These are phyloP conservation scores for Myxozyma monticola DNA, from an alignment of 805 yeast genomes.

Conservation along the genomic window DNA sequence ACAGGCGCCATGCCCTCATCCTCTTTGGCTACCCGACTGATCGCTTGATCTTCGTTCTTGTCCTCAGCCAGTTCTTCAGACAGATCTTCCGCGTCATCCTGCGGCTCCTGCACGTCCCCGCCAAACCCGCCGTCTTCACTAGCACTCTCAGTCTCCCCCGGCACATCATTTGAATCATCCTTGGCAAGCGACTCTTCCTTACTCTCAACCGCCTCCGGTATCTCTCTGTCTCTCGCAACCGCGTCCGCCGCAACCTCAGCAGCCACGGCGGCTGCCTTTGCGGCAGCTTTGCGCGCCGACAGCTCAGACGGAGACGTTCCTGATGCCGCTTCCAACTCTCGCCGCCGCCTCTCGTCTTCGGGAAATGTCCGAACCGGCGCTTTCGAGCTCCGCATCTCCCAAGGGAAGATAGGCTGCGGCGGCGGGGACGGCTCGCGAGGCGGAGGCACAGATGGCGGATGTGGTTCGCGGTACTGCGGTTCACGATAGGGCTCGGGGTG, in stretches of 20 bases:
- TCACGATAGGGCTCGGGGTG: no score
- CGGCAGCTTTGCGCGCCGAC: neutral
- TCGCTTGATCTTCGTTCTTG: slow-evolving; percentile 20
- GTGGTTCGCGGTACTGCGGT: no score
- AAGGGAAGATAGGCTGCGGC: slow-evolving; percentile 28
- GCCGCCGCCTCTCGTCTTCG: slow-evolving; percentile 13
- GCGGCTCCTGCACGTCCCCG: neutral
- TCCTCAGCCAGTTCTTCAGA: slow-evolving; percentile 22
- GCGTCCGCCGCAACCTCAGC: neutral
- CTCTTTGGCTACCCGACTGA: neutral
- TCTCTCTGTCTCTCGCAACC: no score
- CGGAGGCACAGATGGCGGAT: no score
- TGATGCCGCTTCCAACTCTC: neutral
- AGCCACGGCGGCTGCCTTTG: neutral
- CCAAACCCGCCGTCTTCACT: neutral
- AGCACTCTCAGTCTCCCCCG: no score
- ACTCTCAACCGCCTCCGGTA: no score
- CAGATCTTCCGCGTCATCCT: slow-evolving; percentile 3
- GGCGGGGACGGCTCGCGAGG: slow-evolving; percentile 9
- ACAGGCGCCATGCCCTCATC: neutral
- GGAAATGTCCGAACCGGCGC: slow-evolving; percentile 24
- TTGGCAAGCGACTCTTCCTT: no score
- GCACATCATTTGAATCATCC: no score
- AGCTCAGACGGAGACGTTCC: neutral
- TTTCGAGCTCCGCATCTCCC: slow-evolving; percentile 18